phyloP scores from a whole-genome alignment of 257 asterid genomes.

The Solanum pimpinellifolium region DNA sequence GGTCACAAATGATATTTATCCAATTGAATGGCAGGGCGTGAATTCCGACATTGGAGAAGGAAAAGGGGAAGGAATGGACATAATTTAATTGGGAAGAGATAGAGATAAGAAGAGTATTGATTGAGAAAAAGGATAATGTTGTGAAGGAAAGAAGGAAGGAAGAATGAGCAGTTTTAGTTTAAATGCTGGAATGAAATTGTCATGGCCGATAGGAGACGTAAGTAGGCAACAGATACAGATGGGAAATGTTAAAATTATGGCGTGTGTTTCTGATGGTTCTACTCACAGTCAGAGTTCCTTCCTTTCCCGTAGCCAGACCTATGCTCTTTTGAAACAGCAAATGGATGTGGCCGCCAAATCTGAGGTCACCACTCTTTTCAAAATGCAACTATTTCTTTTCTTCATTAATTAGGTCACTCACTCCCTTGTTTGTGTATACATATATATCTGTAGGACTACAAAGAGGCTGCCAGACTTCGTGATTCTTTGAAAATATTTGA shows the following conservation, averaged over 20 bases:
- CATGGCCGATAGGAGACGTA: constrained; percentile 15
- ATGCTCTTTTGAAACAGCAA: constrained; percentile 70
- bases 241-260: constrained; percentile 19
- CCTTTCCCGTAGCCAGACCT: constrained; percentile 52
- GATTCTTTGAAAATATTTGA: constrained; percentile 63
- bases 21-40: background rate
- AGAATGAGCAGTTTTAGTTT: constrained; percentile 25
- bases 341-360: constrained; percentile 75
- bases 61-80: background rate
- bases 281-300: constrained; percentile 24
- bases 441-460: constrained; percentile 36
- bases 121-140: background rate
- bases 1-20: background rate
- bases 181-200: constrained; percentile 8
- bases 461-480: constrained; percentile 79
- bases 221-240: constrained; percentile 4
- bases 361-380: constrained; percentile 36
- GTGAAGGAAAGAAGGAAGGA: background rate
- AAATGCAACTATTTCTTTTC: background rate
- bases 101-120: background rate
- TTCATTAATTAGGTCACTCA: background rate
- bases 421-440: background rate
- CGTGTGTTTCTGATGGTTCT: constrained; percentile 30
- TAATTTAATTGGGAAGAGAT: background rate
- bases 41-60: background rate